Percentiles rank a stretch among this genome's conserved stretches.
These are phyloP conservation scores for Monascus purpureus DNA, from an alignment of 495 filamentous ascomycete genomes.

Conservation along the genomic window DNA sequence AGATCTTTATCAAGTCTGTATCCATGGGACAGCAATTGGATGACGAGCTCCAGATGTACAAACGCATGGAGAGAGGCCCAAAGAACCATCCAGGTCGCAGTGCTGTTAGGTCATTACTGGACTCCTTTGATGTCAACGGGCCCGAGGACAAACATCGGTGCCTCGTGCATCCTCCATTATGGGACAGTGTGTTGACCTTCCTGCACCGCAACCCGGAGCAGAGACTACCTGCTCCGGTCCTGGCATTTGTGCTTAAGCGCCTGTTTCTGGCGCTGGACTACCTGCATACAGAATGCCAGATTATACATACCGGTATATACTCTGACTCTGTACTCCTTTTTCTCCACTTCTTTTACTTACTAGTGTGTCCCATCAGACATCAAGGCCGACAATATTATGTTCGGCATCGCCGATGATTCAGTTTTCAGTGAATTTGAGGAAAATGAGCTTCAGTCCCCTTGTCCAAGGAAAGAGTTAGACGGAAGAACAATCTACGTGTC, in stretches of 20 bases:
- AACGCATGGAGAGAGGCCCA: constrained; percentile 8
- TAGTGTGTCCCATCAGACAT: constrained; percentile 13
- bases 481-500: constrained; percentile 16
- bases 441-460: constrained; percentile 14
- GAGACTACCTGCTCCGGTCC: constrained; percentile 11
- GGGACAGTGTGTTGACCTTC: constrained; percentile 25
- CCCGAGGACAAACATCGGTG: constrained; percentile 26
- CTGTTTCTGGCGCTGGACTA: constrained; percentile 30
- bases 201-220: constrained; percentile 15
- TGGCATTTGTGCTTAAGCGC: constrained; percentile 14
- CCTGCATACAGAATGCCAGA: constrained; percentile 32
- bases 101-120: constrained; percentile 13
- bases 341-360: constrained; percentile 1
- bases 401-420: constrained; percentile 20
- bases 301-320: constrained; percentile 24
- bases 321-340: background rate
- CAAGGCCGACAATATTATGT: constrained; percentile 25
- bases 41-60: constrained; percentile 22
- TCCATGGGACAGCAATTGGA: constrained; percentile 14
- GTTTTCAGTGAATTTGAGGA: constrained; percentile 16
- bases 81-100: constrained; percentile 12
- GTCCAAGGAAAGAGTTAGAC: constrained; percentile 16
- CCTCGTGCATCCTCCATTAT: constrained; percentile 28
- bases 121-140: constrained; percentile 19
- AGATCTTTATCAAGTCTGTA: constrained; percentile 17